Evolutionary conservation across 352 stramenopile genomes (phyloP).

Genomic region (Globisporangium acanthophoron): DNA sequence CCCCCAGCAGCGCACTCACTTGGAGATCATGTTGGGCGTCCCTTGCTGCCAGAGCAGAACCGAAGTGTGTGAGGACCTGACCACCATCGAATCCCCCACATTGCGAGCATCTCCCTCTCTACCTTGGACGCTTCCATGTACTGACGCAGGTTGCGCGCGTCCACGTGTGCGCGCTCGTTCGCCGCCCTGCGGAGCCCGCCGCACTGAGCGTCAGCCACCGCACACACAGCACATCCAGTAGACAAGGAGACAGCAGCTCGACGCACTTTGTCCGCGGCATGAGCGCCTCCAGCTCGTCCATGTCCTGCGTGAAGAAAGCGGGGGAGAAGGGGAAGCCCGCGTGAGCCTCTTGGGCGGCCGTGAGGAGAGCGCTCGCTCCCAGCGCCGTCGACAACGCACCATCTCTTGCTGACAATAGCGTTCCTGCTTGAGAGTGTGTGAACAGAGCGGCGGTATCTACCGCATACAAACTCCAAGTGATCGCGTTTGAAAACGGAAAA

Average conservation of each 20-base stretch:
- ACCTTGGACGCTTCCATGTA: constrained; percentile 55
- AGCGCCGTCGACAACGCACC: background rate
- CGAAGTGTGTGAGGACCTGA: background rate
- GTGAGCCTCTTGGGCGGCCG: background rate
- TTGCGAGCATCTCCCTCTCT: background rate
- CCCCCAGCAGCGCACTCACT: constrained; percentile 8
- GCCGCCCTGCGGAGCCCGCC: constrained; percentile 18
- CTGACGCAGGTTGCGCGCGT: constrained; percentile 44
- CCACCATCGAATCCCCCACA: background rate
- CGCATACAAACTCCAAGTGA: background rate
- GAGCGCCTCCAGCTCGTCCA: constrained; percentile 57
- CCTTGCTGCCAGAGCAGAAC: background rate
- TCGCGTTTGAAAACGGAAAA: background rate
- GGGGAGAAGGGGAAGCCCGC: background rate
- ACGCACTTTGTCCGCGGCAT: constrained; percentile 72
- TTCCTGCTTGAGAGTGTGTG: no score
- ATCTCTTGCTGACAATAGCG: no score
- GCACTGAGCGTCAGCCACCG: background rate
- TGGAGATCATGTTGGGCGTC: constrained; percentile 9
- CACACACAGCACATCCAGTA: background rate
- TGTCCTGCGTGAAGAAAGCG: constrained; percentile 3
- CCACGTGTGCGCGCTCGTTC: constrained; percentile 37
- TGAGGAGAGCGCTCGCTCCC: background rate
- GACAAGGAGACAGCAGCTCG: background rate
- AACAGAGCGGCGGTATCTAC: no score